A percentile compares a stretch with the other conserved stretches of the same genome.
Evolutionary conservation across 306 rosid genomes (phyloP).

Genomic region (Elaeagnus macrophylla): DNA sequence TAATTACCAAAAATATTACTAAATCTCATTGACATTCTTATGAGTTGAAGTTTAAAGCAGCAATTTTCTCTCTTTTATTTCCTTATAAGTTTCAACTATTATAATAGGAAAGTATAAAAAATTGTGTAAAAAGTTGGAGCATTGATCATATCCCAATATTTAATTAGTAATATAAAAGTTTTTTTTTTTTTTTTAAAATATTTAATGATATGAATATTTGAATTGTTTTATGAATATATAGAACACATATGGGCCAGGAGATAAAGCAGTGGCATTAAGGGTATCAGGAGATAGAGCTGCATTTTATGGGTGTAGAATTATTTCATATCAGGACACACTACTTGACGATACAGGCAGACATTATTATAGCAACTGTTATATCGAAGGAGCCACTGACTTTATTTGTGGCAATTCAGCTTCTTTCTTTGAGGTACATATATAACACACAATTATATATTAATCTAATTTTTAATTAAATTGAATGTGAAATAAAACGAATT

Average conservation of each 20-base stretch:
- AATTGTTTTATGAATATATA: neutral
- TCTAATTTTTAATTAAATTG: too few relatives aligned
- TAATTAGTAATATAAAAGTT: too few relatives aligned
- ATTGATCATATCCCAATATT: too few relatives aligned
- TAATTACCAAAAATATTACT: too few relatives aligned
- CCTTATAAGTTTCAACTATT: too few relatives aligned
- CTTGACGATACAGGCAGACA: slow-evolving; percentile 45
- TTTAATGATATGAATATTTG: neutral
- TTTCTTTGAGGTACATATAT: slow-evolving; percentile 27
- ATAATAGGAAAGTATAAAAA: too few relatives aligned
- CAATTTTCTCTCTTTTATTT: too few relatives aligned
- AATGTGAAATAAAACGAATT: neutral
- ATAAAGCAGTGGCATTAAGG: slow-evolving; percentile 43
- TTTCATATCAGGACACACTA: slow-evolving; percentile 41
- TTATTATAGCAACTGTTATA: slow-evolving; percentile 39
- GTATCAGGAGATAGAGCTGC: slow-evolving; percentile 39
- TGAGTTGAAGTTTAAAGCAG: too few relatives aligned
- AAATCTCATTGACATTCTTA: too few relatives aligned
- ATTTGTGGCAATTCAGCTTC: slow-evolving; percentile 50
- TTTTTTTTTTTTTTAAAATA: too few relatives aligned
- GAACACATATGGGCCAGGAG: slow-evolving; percentile 32
- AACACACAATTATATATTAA: too few relatives aligned
- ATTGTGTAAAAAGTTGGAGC: too few relatives aligned
- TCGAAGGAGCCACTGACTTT: slow-evolving; percentile 49
- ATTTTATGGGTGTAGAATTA: slow-evolving; percentile 35